These are phyloP conservation scores for Teunomyces gatunensis DNA, from an alignment of 805 yeast species.

Conservation along the genomic window DNA sequence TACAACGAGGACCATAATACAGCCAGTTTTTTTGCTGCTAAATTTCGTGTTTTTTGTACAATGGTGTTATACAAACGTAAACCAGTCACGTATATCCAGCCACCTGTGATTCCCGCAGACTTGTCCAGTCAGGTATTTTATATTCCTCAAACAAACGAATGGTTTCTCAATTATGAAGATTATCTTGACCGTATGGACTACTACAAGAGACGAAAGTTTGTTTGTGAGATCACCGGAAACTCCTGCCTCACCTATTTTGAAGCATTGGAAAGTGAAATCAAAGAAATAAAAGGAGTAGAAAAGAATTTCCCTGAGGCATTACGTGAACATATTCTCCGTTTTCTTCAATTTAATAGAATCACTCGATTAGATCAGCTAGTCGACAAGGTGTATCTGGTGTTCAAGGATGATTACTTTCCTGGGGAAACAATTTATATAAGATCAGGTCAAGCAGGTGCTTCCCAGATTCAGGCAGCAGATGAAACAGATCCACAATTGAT, in stretches of 20 bases:
- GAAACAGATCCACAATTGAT: background rate
- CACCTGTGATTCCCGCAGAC: constrained; percentile 57
- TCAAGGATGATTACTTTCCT: constrained; percentile 83
- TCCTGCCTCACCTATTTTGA: constrained; percentile 89
- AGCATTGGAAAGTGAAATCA: constrained; percentile 72
- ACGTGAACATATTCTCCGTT: constrained; percentile 86
- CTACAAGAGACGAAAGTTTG: constrained; percentile 73
- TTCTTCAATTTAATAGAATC: constrained; percentile 75
- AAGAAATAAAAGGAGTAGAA: constrained; percentile 61
- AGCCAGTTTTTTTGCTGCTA: constrained; percentile 2
- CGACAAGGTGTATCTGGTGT: constrained; percentile 75
- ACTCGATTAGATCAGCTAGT: constrained; percentile 84
- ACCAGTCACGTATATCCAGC: constrained; percentile 57
- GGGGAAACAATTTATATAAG: constrained; percentile 79
- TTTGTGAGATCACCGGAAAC: constrained; percentile 94
- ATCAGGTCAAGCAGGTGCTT: constrained; percentile 12
- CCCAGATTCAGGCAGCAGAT: background rate
- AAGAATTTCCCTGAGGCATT: constrained; percentile 84
- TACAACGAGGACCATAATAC: background rate
- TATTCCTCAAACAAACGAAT: constrained; percentile 84
- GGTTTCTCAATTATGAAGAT: constrained; percentile 76
- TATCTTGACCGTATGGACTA: constrained; percentile 72
- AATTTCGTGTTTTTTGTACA: background rate
- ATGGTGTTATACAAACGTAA: constrained; percentile 79
- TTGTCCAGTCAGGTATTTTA: constrained; percentile 67